Base-by-base conservation (phyloP, 2,329 filamentous ascomycete species). In the Neopestalotiopsis sp. region DNA sequence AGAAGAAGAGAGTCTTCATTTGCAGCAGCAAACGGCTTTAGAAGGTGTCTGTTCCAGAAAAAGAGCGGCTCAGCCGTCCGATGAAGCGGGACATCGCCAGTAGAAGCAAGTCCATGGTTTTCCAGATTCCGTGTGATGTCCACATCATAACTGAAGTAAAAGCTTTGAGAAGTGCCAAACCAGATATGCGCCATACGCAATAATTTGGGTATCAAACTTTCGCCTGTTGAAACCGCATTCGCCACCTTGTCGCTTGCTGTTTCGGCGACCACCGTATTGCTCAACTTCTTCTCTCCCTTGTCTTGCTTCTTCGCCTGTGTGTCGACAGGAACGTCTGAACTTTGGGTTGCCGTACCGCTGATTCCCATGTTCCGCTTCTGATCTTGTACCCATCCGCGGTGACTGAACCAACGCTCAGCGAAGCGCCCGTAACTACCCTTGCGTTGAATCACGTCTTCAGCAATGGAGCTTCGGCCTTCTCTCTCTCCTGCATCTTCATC, bases 121-220 rank as follows among this genome's bases (percentile, higher is more conserved):
- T 81, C 80, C 67, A 90, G 75, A 71, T 88, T 90, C 68, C 91
- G 88, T 0, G 96, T 98, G 65, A 99, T 88, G 78, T 99, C 95
- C 77, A 95, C 88, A 72, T 99, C 96, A 78, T 99, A 98, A 0
- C 95, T 95, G 79, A 95, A 99, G 83, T 92, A 98, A 80, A 98
- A 98, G 78, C 94, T 98, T 71, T 88, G 88, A 0, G 92, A 94
- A 4, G 90, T 88, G 1, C 92, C 91, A 76, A 98, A 95, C 70
- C 97, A 89, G 67, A 98, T 89, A 76, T 93, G 93, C 1, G 94
- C 91, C 40, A 93, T 97, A 56, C 92, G 89, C 57, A 99, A 80
- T 52, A 98, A 85, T 76, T 97, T 97, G 1, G 95, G 95, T 12
- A 97, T 84, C 40, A 98, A 81, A 52, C 84, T 85, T 67, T 85